Evolutionary conservation across 176 grass and related monocot genomes (phyloP).

Genomic region (Dendrocalamus sinicus): DNA sequence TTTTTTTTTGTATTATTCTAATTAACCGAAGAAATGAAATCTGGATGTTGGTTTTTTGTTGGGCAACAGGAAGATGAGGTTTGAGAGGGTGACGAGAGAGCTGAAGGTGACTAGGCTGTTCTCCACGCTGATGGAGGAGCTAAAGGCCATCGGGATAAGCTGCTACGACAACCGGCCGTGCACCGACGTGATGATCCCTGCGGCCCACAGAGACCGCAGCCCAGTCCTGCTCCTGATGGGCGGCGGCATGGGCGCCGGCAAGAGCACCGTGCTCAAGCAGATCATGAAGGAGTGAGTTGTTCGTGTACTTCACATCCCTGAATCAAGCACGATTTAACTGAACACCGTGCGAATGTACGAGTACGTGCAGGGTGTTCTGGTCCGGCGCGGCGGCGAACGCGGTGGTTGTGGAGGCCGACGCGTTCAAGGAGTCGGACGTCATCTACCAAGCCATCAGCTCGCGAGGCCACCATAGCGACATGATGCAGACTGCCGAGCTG

Average conservation of each 20-base stretch:
- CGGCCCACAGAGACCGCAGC: conserved; percentile 71
- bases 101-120: conserved; percentile 89
- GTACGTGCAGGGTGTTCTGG: conserved; percentile 76
- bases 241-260: conserved; percentile 96
- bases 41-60: neutral
- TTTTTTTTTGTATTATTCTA: neutral
- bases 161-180: conserved; percentile 40
- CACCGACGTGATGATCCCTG: conserved; percentile 85
- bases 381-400: conserved; percentile 61
- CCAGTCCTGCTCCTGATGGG: conserved; percentile 95
- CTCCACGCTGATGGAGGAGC: conserved; percentile 86
- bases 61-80: conserved; percentile 76
- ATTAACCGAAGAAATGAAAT: conserved; percentile 9
- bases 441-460: conserved; percentile 87
- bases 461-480: conserved; percentile 84
- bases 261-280: conserved; percentile 91
- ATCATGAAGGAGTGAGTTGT: conserved; percentile 74
- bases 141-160: conserved; percentile 62
- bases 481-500: conserved; percentile 89
- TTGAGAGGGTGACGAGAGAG: conserved; percentile 79
- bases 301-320: neutral
- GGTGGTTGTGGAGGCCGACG: conserved; percentile 92
- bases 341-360: neutral
- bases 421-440: conserved; percentile 92
- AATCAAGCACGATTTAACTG: neutral